Base-by-base conservation (phyloP, 345 rosid species). In the Psidium friedrichsthalianum region DNA sequence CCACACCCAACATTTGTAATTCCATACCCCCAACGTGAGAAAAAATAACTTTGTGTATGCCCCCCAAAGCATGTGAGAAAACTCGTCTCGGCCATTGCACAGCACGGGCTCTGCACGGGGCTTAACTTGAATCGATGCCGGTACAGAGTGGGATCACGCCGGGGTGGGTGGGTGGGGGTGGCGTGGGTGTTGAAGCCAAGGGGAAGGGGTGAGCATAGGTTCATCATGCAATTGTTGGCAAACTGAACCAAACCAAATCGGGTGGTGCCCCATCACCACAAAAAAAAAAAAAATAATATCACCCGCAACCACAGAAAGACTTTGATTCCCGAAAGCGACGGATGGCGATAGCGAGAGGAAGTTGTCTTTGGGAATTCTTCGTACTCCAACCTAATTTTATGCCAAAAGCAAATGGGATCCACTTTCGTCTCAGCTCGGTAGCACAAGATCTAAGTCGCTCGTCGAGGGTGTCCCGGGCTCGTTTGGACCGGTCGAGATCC, bases 61-160 rank as follows among this genome's bases (percentile, higher is more conserved):
- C 44, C 44, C 11, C 20, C 10, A 22, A 21, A 64, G 18, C 22
- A 32, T 64, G 21, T 18, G 44, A 29, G 22, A 22, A 40, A 1
- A 7, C 76, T 64, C 22, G 16, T 64, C 11, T 64, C 3, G 42
- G 16, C 7, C 5, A 5, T 25, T n/a, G 64, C 27, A 13, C 7
- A 14, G 8, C 0, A 32, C 7, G 21, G 11, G 8, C 16, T 61
- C 3, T 5, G 8, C 74, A 0, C 7, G 74, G 21, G 11, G 15
- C 2, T 29, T 61, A n/a, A 16, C 11, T 16, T 29, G 42, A 64
- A 29, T 3, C 0, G 13, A 69, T 9, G 13, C 16, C 5, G 15
- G 11, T 18, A 11, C 6, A 2, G 20, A 36, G 80, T 36, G 80
- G 25, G 80, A 32, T 69, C 80, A 18, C 22, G 78, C 24, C 13